Base-by-base conservation (phyloP, 768 basidiomycete genomes). In the Tricholoma sp. region DNA sequence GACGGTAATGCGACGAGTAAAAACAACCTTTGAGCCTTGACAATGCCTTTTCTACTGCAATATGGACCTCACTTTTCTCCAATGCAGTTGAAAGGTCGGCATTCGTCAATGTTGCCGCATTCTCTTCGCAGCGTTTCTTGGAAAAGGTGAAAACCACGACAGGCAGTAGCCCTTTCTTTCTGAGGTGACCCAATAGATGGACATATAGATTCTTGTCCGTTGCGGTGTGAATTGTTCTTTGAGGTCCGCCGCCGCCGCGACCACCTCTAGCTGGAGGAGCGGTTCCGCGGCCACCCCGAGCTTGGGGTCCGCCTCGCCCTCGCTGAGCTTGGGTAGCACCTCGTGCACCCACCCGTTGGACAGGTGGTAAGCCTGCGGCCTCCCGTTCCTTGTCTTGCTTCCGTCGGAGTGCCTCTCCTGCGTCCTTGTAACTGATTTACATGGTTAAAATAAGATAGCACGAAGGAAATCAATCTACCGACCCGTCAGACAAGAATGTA, bases 301-400 rank as follows among this genome's bases (percentile, higher is more conserved):
- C 65, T 32, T 72, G 63, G n/a, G 72, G 56, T 31, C 80, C 76
- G 42, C 79, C 75, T 54, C 79, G 77, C 59, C 85, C 83, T 53
- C 86, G 79, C 65, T 80, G 80, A 20, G 74, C 70, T 28, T 72
- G 69, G 24, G 82, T 78, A 13, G 81, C 83, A 9, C 89, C 91
- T 42, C 90, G 84, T 13, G 89, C 92, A 50, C 94, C 94, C 8
- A 87, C 80, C 53, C 86, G 82, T 63, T 92, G 90, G 0, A 94
- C 84, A 5, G 94, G 93, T 6, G 88, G 84, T 33, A 98, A 71
- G 0, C 97, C 97, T 1, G 93, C 93, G 0, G 94, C 94, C 73
- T 98, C 94, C 50, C 97, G 82, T 69, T 98, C 96, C 69, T 98
- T 98, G 68, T 98, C 97, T 70, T 99, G 97, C 72, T 98, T 99